phyloP scores from a whole-genome alignment of 2,329 filamentous ascomycete species.

The Fusarium sp. region DNA sequence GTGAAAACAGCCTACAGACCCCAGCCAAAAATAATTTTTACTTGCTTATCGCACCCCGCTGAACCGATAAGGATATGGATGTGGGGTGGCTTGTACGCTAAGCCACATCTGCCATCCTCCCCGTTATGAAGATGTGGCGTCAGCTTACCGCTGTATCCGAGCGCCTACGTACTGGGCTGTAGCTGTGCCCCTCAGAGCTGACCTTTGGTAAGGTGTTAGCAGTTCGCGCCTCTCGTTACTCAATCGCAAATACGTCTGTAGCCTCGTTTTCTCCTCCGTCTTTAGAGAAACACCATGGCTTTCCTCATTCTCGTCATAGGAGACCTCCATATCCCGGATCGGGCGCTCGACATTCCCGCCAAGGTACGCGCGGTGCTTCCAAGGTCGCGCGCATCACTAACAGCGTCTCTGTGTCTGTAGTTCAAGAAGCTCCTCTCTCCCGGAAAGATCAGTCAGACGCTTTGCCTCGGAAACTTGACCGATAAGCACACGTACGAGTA shows the following conservation, averaged over 20 bases:
- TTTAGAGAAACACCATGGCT: constrained; percentile 71
- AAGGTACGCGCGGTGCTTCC: constrained; percentile 69
- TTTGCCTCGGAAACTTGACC: constrained; percentile 84
- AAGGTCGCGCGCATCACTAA: constrained; percentile 43
- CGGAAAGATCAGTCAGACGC: constrained; percentile 84
- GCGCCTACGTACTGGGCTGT: constrained; percentile 36
- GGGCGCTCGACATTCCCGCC: constrained; percentile 88
- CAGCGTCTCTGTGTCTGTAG: constrained; percentile 57
- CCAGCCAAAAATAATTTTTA: constrained; percentile 47
- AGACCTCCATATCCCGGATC: constrained; percentile 93
- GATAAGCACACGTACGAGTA: constrained; percentile 86
- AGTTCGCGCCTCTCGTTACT: constrained; percentile 40
- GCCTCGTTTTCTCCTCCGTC: constrained; percentile 40
- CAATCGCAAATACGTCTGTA: constrained; percentile 37
- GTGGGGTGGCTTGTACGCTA: constrained; percentile 5
- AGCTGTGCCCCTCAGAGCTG: constrained; percentile 47
- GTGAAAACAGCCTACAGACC: constrained; percentile 37
- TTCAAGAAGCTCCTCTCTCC: constrained; percentile 88
- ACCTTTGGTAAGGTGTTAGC: constrained; percentile 44
- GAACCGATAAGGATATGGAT: constrained; percentile 42
- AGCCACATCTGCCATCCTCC: constrained; percentile 36
- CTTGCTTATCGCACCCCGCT: constrained; percentile 49
- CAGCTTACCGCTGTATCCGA: constrained; percentile 50
- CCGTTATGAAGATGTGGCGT: constrained; percentile 41
- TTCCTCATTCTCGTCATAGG: constrained; percentile 92